These are phyloP conservation scores for Gypsophila paniculata DNA, from an alignment of 179 eudicot genomes.

Conservation along the genomic window DNA sequence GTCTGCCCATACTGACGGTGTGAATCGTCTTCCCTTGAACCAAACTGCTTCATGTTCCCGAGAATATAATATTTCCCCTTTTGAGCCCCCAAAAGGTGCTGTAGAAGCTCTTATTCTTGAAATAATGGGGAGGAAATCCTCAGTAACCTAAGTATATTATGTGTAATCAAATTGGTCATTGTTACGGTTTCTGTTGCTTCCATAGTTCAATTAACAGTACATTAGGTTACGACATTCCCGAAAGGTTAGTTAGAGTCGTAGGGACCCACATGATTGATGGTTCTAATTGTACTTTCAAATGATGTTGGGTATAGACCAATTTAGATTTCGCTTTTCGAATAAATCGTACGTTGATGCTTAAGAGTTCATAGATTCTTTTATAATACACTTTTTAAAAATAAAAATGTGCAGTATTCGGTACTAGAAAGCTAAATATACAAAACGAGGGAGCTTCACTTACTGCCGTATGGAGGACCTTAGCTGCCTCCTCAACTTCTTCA, in stretches of 20 bases:
- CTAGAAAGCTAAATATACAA: not conserved
- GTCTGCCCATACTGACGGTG: constrained; percentile 80
- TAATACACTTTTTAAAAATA: constrained; percentile 16
- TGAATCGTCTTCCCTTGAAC: constrained; percentile 92
- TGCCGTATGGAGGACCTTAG: constrained; percentile 59
- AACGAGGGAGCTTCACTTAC: constrained; percentile 36
- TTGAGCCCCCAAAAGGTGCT: constrained; percentile 74
- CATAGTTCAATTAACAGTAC: not conserved
- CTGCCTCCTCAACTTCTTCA: constrained; percentile 80
- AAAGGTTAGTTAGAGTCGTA: no score
- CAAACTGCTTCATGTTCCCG: constrained; percentile 96
- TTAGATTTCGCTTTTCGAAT: not conserved
- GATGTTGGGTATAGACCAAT: not conserved
- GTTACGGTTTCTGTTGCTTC: not conserved
- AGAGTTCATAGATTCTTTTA: not conserved
- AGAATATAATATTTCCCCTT: constrained; percentile 87
- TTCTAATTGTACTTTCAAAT: no score
- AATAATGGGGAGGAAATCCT: constrained; percentile 85
- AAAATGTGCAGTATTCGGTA: not conserved
- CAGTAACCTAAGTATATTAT: constrained; percentile 49
- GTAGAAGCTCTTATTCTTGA: constrained; percentile 78
- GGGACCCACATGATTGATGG: not conserved
- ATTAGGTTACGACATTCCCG: no score
- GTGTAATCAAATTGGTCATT: constrained; percentile 6
- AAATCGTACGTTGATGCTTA: no score